Percentiles rank a stretch among this genome's conserved stretches.
These are phyloP conservation scores for Berkeleyomyces basicola DNA, from an alignment of 2,329 filamentous ascomycete species.

Conservation along the genomic window DNA sequence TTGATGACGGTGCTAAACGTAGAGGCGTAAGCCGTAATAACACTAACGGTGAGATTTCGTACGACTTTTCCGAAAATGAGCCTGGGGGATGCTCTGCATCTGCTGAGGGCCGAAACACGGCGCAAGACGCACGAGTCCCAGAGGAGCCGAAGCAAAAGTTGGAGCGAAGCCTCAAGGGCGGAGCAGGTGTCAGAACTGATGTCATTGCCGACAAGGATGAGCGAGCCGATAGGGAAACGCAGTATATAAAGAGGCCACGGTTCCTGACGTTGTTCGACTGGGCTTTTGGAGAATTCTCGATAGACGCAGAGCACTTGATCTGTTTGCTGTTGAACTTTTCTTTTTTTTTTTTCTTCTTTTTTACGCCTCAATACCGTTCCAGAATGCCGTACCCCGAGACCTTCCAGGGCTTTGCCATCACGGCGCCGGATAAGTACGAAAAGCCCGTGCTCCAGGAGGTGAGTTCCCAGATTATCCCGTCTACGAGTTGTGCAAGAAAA, in stretches of 20 bases:
- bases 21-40: background rate
- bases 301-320: too few species aligned
- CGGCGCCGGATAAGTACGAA: slow-evolving; percentile 24
- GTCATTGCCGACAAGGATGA: background rate
- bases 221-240: background rate
- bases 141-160: background rate
- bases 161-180: background rate
- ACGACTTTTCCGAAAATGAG: background rate
- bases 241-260: background rate
- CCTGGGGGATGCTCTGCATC: background rate
- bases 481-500: too few species aligned
- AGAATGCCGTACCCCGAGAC: slow-evolving; percentile 40
- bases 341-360: background rate
- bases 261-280: background rate
- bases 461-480: background rate
- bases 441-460: slow-evolving; percentile 5
- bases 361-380: background rate
- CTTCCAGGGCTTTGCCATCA: slow-evolving; percentile 45
- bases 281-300: too few species aligned
- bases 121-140: background rate
- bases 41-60: background rate
- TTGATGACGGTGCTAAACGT: background rate
- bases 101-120: background rate
- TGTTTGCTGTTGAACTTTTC: background rate
- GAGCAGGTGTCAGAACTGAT: background rate